These are phyloP conservation scores for Coemansia sp. DNA, from an alignment of 192 early-diverging fungal genomes.

Conservation along the genomic window DNA sequence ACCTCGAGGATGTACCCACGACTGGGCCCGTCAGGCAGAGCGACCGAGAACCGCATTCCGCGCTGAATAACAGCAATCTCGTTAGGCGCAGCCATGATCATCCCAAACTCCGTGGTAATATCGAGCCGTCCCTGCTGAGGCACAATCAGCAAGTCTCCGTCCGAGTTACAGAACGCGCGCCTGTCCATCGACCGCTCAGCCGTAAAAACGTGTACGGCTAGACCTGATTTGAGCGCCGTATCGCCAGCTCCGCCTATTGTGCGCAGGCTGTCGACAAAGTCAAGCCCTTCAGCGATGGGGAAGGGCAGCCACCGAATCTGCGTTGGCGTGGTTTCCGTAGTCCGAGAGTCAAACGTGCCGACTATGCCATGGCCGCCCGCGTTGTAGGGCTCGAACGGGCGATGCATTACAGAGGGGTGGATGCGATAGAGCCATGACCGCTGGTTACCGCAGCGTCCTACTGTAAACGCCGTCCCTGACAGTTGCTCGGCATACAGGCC, in stretches of 20 bases:
- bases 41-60: slow-evolving; percentile 83
- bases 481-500: slow-evolving; percentile 92
- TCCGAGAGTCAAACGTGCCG: slow-evolving; percentile 58
- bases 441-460: slow-evolving; percentile 74
- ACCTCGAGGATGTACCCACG: slow-evolving; percentile 93
- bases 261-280: slow-evolving; percentile 83
- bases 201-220: slow-evolving; percentile 83
- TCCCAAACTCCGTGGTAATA: slow-evolving; percentile 90
- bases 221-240: slow-evolving; percentile 68
- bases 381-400: slow-evolving; percentile 59
- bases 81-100: slow-evolving; percentile 75
- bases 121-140: slow-evolving; percentile 90
- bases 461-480: slow-evolving; percentile 91
- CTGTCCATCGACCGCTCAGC: slow-evolving; percentile 76
- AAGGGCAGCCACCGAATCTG: slow-evolving; percentile 95
- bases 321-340: slow-evolving; percentile 72
- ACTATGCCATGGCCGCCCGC: slow-evolving; percentile 45
- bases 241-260: slow-evolving; percentile 87
- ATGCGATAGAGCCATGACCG: slow-evolving; percentile 95
- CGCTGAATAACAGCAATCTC: slow-evolving; percentile 94
- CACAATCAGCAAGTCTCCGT: slow-evolving; percentile 90
- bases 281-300: slow-evolving; percentile 54
- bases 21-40: slow-evolving; percentile 72
- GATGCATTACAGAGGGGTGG: slow-evolving; percentile 83
- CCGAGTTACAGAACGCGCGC: slow-evolving; percentile 81